Percentiles rank a stretch among this genome's conserved stretches.
These are phyloP conservation scores for Lactarius sp. DNA, from an alignment of 768 basidiomycete genomes.

Conservation along the genomic window DNA sequence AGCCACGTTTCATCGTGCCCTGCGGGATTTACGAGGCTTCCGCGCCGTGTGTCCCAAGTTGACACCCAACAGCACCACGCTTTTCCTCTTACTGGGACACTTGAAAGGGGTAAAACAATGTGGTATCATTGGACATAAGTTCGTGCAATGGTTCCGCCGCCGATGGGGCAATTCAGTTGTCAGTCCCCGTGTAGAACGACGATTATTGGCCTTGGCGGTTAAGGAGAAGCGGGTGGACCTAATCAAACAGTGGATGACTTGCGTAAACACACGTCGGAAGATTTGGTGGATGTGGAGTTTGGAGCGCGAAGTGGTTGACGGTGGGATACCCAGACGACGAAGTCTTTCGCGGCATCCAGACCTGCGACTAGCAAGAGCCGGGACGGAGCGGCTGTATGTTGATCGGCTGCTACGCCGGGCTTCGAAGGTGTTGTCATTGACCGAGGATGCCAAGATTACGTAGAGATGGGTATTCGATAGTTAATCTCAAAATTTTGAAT, in stretches of 20 bases:
- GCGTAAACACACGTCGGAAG: conserved; percentile 10
- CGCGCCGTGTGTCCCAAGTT: conserved; percentile 42
- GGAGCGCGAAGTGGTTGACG: conserved; percentile 20
- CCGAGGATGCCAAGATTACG: conserved; percentile 13
- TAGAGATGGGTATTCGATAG: conserved; percentile 11
- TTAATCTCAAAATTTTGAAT: conserved; percentile 11
- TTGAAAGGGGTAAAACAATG: conserved; percentile 46
- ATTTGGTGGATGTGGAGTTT: conserved; percentile 9
- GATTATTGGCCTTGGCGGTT: conserved; percentile 53
- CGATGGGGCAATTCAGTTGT: conserved; percentile 54
- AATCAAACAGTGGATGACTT: conserved; percentile 23
- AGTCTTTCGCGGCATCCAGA: background rate
- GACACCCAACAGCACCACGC: conserved; percentile 52
- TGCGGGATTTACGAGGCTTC: conserved; percentile 28
- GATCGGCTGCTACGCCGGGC: conserved; percentile 12
- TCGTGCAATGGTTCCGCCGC: conserved; percentile 42
- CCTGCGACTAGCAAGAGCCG: background rate
- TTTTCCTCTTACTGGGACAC: conserved; percentile 53
- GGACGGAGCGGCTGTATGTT: conserved; percentile 3
- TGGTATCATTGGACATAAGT: conserved; percentile 48
- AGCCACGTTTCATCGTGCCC: conserved; percentile 12
- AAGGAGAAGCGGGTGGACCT: conserved; percentile 62
- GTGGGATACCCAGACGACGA: background rate
- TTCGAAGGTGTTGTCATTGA: conserved; percentile 5
- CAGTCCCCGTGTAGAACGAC: conserved; percentile 55